Evolutionary conservation across 495 filamentous ascomycete genomes (phyloP).

Genomic region (Lasiosphaeris hirsuta): DNA sequence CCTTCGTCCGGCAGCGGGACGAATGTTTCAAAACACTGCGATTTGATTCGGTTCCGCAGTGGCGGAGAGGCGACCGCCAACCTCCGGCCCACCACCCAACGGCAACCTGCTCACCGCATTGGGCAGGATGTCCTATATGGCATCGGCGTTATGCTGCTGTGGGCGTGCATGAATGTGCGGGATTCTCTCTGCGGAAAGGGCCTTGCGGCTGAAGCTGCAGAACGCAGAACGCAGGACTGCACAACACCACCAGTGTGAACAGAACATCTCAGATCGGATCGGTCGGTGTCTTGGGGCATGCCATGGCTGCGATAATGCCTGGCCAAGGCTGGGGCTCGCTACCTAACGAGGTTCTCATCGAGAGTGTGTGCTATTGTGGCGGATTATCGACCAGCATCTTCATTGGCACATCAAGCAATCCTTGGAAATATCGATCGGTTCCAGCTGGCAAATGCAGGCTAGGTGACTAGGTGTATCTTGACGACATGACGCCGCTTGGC

Average conservation of each 20-base stretch:
- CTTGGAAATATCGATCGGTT: background rate
- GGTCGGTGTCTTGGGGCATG: background rate
- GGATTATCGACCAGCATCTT: constrained; percentile 1
- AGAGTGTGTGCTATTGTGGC: constrained; percentile 1
- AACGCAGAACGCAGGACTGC: too few relatives aligned
- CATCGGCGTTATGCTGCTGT: background rate
- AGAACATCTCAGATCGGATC: background rate
- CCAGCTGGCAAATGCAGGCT: background rate
- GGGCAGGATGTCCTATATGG: too few relatives aligned
- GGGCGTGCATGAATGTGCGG: background rate
- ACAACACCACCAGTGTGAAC: too few relatives aligned
- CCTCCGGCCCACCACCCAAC: too few relatives aligned
- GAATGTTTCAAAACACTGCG: too few relatives aligned
- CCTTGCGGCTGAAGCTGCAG: background rate
- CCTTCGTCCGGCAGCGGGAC: too few relatives aligned
- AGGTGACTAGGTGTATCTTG: too few relatives aligned
- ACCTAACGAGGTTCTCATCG: background rate
- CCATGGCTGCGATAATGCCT: constrained; percentile 1
- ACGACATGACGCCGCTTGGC: too few relatives aligned
- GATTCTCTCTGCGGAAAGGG: background rate
- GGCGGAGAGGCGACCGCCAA: too few relatives aligned
- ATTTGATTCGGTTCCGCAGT: too few relatives aligned
- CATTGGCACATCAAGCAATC: constrained; percentile 1
- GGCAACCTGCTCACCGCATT: too few relatives aligned
- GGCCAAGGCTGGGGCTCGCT: background rate